Conservation (phyloP, 1,139 yeast species). For the Candida buenavistaensis region DNA sequence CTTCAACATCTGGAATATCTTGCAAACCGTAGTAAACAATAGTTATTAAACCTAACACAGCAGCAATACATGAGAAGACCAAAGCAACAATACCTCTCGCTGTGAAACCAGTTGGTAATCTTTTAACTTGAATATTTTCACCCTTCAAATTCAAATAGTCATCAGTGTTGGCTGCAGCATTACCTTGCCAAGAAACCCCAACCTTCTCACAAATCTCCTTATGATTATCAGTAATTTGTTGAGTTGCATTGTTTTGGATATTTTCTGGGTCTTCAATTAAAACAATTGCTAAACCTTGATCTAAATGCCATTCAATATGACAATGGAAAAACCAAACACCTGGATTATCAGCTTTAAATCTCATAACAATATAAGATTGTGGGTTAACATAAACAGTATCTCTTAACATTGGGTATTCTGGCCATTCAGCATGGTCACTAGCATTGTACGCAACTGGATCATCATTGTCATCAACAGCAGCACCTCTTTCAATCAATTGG, state of each 20-base stretch:
- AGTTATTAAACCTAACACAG: slow-evolving; percentile 54
- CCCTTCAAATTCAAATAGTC: slow-evolving; percentile 58
- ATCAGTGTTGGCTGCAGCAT: slow-evolving; percentile 65
- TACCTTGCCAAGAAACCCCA: slow-evolving; percentile 51
- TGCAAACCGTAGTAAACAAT: slow-evolving; percentile 63
- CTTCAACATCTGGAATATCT: slow-evolving; percentile 63
- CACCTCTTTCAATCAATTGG: slow-evolving; percentile 68
- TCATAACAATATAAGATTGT: slow-evolving; percentile 62
- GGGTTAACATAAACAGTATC: slow-evolving; percentile 67
- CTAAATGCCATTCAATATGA: slow-evolving; percentile 92
- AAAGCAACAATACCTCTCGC: slow-evolving; percentile 67
- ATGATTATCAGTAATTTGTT: slow-evolving; percentile 47
- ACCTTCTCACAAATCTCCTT: slow-evolving; percentile 46
- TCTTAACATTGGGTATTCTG: slow-evolving; percentile 62
- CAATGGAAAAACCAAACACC: slow-evolving; percentile 96
- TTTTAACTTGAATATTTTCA: slow-evolving; percentile 53
- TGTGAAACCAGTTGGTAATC: slow-evolving; percentile 71
- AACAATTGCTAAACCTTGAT: slow-evolving; percentile 77
- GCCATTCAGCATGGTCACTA: slow-evolving; percentile 52
- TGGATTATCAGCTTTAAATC: slow-evolving; percentile 79
- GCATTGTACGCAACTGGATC: slow-evolving; percentile 51
- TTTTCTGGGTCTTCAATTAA: slow-evolving; percentile 72
- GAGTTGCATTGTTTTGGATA: slow-evolving; percentile 39
- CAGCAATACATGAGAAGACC: slow-evolving; percentile 55
- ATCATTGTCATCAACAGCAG: slow-evolving; percentile 49